phyloP scores from a whole-genome alignment of 805 yeast species.

The Saccharomyces jurei region DNA sequence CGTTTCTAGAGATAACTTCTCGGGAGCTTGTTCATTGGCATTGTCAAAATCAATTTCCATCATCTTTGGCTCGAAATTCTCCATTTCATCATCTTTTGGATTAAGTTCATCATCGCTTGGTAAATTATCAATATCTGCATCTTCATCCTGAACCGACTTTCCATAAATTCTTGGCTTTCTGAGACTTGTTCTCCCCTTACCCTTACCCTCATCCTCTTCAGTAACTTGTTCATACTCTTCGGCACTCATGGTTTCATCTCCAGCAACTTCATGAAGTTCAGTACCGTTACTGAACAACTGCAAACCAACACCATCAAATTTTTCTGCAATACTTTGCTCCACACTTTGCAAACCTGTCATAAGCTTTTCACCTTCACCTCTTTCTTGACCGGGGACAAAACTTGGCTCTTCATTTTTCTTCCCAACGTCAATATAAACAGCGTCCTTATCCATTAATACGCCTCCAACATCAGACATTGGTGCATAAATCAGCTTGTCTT shows the following conservation, averaged over 20 bases:
- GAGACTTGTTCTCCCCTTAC: constrained; percentile 56
- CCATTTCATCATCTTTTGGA: constrained; percentile 34
- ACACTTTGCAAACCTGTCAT: constrained; percentile 77
- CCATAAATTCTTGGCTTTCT: constrained; percentile 58
- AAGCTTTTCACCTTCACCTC: constrained; percentile 78
- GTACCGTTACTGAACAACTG: constrained; percentile 62
- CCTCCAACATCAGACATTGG: constrained; percentile 99
- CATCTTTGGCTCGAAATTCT: constrained; percentile 36
- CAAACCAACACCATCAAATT: constrained; percentile 59
- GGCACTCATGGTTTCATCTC: constrained; percentile 32
- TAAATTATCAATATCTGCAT: constrained; percentile 39
- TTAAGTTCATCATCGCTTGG: constrained; percentile 39
- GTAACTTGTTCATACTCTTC: constrained; percentile 20
- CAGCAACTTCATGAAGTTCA: constrained; percentile 39
- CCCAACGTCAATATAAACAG: constrained; percentile 75
- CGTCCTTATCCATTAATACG: constrained; percentile 91
- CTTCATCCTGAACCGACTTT: constrained; percentile 39
- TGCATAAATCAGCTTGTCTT: constrained; percentile 88
- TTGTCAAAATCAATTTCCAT: constrained; percentile 43
- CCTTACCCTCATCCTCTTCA: constrained; percentile 18
- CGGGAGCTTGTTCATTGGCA: constrained; percentile 29
- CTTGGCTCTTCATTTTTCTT: constrained; percentile 27
- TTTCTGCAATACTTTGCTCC: constrained; percentile 49
- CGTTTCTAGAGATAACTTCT: constrained; percentile 39
- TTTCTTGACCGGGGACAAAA: constrained; percentile 56